Conservation (phyloP, 352 stramenopile species). For the Phytopythium cucurbitacearum region DNA sequence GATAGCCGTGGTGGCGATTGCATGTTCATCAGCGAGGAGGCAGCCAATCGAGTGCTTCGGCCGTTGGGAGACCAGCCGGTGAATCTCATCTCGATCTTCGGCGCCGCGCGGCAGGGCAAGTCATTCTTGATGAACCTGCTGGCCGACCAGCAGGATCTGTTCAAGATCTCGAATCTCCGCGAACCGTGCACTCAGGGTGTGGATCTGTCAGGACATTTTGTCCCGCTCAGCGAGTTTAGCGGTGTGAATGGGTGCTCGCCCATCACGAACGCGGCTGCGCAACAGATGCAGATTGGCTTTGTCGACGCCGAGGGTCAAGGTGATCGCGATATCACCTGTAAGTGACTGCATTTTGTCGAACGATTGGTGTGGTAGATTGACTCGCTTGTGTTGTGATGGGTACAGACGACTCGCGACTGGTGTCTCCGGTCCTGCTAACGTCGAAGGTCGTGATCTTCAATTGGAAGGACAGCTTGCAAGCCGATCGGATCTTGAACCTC, state of each 20-base stretch:
- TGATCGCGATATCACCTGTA: conserved; percentile 83
- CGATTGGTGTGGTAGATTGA: not conserved
- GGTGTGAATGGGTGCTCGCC: conserved; percentile 56
- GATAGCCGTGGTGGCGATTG: conserved; percentile 35
- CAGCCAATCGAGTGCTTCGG: conserved; percentile 48
- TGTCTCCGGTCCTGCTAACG: conserved; percentile 78
- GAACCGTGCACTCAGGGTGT: conserved; percentile 86
- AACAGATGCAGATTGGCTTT: conserved; percentile 72
- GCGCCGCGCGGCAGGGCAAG: conserved; percentile 78
- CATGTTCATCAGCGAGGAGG: conserved; percentile 70
- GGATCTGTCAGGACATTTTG: conserved; percentile 74
- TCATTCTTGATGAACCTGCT: conserved; percentile 87
- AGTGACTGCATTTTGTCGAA: conserved; percentile 3
- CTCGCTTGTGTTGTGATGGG: conserved; percentile 1
- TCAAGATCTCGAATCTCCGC: conserved; percentile 85
- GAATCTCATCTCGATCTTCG: conserved; percentile 87
- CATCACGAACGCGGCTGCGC: conserved; percentile 18
- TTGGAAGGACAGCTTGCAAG: conserved; percentile 86
- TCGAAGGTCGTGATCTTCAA: conserved; percentile 89
- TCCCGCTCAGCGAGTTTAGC: conserved; percentile 67
- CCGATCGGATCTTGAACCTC: conserved; percentile 82
- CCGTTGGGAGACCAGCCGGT: conserved; percentile 59
- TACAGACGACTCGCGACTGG: conserved; percentile 73
- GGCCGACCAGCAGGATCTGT: conserved; percentile 80
- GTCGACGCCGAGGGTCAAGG: conserved; percentile 84